Evolutionary conservation across 192 early-diverging fungal genomes (phyloP).

Genomic region (Paraglomus brasilianum): DNA sequence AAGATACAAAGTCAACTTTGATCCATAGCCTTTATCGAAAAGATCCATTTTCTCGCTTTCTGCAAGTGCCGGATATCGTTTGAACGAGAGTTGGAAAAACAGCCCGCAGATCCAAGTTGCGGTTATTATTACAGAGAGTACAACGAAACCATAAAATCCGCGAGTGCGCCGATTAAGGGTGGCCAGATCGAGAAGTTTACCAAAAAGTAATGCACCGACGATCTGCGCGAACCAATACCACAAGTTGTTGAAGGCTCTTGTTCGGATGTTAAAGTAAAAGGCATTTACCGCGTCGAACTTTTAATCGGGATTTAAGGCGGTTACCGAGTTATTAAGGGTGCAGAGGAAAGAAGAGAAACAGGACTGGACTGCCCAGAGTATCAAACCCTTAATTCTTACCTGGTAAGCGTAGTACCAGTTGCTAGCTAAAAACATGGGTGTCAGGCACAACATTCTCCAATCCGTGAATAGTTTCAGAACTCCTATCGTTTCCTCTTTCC

Average conservation of each 20-base stretch:
- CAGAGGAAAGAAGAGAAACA: constrained; percentile 1
- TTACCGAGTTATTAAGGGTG: neutral
- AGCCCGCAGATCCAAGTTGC: constrained; percentile 69
- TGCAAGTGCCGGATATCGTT: constrained; percentile 35
- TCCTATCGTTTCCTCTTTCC: constrained; percentile 51
- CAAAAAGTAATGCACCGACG: constrained; percentile 60
- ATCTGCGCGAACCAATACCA: constrained; percentile 81
- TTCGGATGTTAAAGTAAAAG: constrained; percentile 64
- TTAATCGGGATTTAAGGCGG: neutral
- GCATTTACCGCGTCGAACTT: constrained; percentile 54
- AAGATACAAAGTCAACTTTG: constrained; percentile 68
- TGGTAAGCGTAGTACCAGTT: constrained; percentile 86
- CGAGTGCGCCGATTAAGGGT: constrained; percentile 57
- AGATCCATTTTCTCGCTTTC: constrained; percentile 45
- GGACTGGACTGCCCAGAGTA: neutral
- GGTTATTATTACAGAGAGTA: constrained; percentile 50
- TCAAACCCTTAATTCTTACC: neutral
- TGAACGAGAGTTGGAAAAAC: constrained; percentile 57
- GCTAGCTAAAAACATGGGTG: constrained; percentile 67
- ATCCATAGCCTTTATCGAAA: constrained; percentile 42
- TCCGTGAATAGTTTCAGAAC: constrained; percentile 60
- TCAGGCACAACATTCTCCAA: constrained; percentile 65
- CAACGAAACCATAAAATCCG: constrained; percentile 56
- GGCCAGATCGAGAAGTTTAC: constrained; percentile 63
- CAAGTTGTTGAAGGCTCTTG: constrained; percentile 70